Percentiles rank a stretch among this genome's conserved stretches.
Conservation (phyloP, 2,329 filamentous ascomycete species). For the Microcyclosporella mali region DNA sequence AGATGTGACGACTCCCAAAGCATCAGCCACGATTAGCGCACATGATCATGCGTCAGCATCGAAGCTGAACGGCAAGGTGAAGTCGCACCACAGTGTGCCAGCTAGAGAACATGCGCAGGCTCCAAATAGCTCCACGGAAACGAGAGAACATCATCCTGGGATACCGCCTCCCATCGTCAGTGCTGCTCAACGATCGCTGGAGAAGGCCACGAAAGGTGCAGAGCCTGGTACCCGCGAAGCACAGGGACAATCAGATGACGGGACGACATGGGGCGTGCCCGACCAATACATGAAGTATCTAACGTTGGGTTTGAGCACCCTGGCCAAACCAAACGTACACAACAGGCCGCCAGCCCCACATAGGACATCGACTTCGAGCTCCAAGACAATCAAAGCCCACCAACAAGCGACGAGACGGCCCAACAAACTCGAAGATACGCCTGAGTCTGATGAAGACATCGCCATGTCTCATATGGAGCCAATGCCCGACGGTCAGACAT, state of each 20-base stretch:
- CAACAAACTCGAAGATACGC: conserved; percentile 4
- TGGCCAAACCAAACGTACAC: conserved; percentile 21
- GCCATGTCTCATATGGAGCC: conserved; percentile 28
- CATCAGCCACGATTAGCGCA: conserved; percentile 3
- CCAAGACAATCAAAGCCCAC: conserved; percentile 18
- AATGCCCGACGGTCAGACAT: conserved; percentile 36
- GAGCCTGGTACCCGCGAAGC: conserved; percentile 5
- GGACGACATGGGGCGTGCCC: conserved; percentile 38
- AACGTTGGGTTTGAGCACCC: conserved; percentile 40
- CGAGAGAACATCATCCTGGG: conserved; percentile 25
- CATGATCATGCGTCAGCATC: conserved; percentile 8
- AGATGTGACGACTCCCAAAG: conserved; percentile 1
- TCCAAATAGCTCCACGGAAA: conserved; percentile 2
- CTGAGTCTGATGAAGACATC: conserved; percentile 13
- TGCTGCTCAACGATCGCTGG: conserved; percentile 39
- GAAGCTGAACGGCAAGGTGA: not conserved
- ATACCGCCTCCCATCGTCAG: conserved; percentile 45
- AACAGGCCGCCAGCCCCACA: conserved; percentile 18
- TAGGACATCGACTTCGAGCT: conserved; percentile 22
- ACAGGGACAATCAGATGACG: conserved; percentile 14
- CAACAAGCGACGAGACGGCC: conserved; percentile 5
- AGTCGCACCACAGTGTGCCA: not conserved
- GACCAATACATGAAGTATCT: conserved; percentile 48
- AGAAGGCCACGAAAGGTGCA: conserved; percentile 36
- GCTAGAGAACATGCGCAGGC: not conserved